Base-by-base conservation (phyloP, 2,329 filamentous ascomycete species). In the Aspergillus floridensis region DNA sequence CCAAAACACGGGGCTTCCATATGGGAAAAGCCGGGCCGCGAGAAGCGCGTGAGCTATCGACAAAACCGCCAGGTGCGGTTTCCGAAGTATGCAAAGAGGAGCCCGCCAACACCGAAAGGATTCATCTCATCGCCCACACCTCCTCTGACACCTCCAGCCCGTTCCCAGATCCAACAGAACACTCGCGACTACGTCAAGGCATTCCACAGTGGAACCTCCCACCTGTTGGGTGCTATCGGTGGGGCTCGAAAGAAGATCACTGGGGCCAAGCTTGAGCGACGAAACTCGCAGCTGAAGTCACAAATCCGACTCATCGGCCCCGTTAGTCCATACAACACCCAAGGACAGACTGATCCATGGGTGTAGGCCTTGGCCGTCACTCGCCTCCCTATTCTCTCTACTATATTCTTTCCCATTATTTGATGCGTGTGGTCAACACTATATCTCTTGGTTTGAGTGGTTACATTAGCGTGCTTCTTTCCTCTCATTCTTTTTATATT, bases 241-340 rank as follows among this genome's bases (percentile, higher is more conserved):
- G 72, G 65, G 2, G 74, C 74, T 3, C 71, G 70, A 60, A 72
- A 70, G 60, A 76, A 68, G 61, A 67, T 77, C 48, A 67, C 63
- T 14, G 68, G 70, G 46, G 65, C 70, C 12, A 69, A 71, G 24
- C 70, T 74, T 14, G 72, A 78, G 55, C 73, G 72, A 31, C 66
- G 74, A 24, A 69, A 73, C 35, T 71, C 70, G 54, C 68, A 71
- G 52, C 56, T 79, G 56, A 79, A 79, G 65, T 69, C 74, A 21
- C 73, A 75, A 52, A 79, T 79, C 50, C 74, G 70, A 49, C 29
- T 79, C 24, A 67, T 79, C 32, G 75, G 76, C 4, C 74, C 75
- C 12, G 68, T 73, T 6, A 72, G 75, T 44, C 67, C 72, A 4
- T 68, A 71, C 55, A 65, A 61, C 35, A 64, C 65, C 10, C 68